phyloP scores from a whole-genome alignment of 306 rosid genomes.

The Trifolium fragiferum region DNA sequence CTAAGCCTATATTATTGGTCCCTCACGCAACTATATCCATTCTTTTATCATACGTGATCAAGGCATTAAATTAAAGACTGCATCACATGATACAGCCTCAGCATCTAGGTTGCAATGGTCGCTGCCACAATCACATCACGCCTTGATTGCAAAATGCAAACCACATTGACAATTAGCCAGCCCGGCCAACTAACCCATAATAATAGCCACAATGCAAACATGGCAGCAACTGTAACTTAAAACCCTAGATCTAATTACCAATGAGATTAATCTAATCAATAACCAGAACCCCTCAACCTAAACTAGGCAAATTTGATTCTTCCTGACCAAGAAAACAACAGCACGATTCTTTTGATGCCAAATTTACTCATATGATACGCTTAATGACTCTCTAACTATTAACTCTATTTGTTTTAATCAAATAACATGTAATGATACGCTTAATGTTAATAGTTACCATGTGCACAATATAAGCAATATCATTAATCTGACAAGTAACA shows the following conservation, averaged over 20 bases:
- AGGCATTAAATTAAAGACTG: not conserved
- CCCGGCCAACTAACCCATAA: not conserved
- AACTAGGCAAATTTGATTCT: not conserved
- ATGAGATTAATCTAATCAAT: not conserved
- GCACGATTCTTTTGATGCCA: not conserved
- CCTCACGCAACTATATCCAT: conserved; percentile 15
- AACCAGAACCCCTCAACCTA: conserved; percentile 1
- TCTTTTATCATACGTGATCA: conserved; percentile 9
- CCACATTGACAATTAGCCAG: not conserved
- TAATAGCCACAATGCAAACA: conserved; percentile 5
- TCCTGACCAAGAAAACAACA: conserved; percentile 1
- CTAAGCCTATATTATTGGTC: conserved; percentile 15
- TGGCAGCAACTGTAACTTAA: not conserved
- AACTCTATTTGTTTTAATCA: conserved; percentile 8
- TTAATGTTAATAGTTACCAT: not conserved
- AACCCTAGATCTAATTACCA: conserved; percentile 26
- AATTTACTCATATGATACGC: not conserved
- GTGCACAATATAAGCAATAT: not conserved
- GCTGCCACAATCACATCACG: not conserved
- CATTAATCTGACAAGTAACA: conserved; percentile 1
- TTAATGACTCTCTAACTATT: conserved; percentile 16
- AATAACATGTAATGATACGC: not conserved
- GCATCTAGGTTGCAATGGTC: not conserved
- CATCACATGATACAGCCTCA: not conserved
- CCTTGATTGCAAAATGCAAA: conserved; percentile 1